Percentiles rank a stretch among this genome's conserved stretches.
Conservation (phyloP, 768 basidiomycete species). For the Hericium coralloides region DNA sequence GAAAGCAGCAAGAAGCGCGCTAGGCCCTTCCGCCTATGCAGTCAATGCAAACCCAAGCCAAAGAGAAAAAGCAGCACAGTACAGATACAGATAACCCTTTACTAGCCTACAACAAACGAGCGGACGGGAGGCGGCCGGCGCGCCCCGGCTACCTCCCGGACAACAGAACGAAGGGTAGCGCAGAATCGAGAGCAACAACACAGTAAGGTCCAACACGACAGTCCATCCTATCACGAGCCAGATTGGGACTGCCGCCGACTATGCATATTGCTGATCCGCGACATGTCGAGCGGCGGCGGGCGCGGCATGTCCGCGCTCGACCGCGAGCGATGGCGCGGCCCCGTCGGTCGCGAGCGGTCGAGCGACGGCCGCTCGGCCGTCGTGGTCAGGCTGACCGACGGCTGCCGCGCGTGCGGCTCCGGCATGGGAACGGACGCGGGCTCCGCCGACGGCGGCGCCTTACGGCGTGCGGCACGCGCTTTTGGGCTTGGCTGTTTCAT, state of each 20-base stretch:
- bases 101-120: neutral
- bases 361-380: neutral
- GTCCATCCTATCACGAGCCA: neutral
- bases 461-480: neutral
- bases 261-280: neutral
- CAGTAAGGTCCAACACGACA: neutral
- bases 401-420: conserved; percentile 5
- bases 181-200: neutral
- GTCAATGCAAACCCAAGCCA: neutral
- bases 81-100: neutral
- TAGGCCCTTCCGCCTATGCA: neutral
- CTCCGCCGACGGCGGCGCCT: neutral
- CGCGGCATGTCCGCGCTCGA: neutral
- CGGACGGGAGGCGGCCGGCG: neutral
- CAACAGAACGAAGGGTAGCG: neutral
- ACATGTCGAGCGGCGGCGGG: neutral
- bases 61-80: neutral
- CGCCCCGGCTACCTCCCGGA: neutral
- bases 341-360: neutral
- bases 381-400: neutral
- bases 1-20: neutral
- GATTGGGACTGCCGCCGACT: neutral
- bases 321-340: neutral
- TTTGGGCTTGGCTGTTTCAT: conserved; percentile 5
- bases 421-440: neutral